Evolutionary conservation across 2,329 filamentous ascomycete genomes (phyloP).

Genomic region (Xylaria polymorpha): DNA sequence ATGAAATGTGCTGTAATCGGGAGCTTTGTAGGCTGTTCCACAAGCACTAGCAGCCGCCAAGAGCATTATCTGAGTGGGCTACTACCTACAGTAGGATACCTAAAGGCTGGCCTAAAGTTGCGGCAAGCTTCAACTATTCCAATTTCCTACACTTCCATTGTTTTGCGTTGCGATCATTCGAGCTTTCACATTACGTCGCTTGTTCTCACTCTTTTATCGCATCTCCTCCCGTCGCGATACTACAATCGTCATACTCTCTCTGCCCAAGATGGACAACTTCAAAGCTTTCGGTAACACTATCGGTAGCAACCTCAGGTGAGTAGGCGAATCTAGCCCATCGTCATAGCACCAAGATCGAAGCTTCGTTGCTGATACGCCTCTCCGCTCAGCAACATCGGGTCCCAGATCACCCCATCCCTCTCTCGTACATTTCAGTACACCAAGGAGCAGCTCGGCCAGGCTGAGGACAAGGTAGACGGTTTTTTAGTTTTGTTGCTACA

Average conservation of each 20-base stretch:
- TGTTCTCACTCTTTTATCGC: not conserved
- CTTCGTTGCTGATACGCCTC: slow-evolving; percentile 38
- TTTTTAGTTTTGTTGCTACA: not conserved
- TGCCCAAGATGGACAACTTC: slow-evolving; percentile 64
- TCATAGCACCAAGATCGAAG: slow-evolving; percentile 35
- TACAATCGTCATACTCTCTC: not conserved
- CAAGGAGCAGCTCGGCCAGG: slow-evolving; percentile 96
- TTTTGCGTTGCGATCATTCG: slow-evolving; percentile 24
- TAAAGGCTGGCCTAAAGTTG: slow-evolving; percentile 14
- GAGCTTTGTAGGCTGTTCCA: not conserved
- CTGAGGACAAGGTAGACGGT: slow-evolving; percentile 84
- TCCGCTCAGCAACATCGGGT: slow-evolving; percentile 68
- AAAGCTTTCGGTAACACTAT: slow-evolving; percentile 68
- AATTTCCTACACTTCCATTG: slow-evolving; percentile 15
- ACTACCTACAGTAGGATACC: not conserved
- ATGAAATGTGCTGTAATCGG: not conserved
- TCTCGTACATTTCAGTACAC: slow-evolving; percentile 96
- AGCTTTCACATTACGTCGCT: slow-evolving; percentile 22
- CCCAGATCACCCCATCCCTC: slow-evolving; percentile 90
- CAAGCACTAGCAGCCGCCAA: slow-evolving; percentile 14
- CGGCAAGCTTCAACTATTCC: slow-evolving; percentile 23
- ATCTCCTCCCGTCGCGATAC: slow-evolving; percentile 11
- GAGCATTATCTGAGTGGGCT: slow-evolving; percentile 19
- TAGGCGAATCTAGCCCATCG: slow-evolving; percentile 28
- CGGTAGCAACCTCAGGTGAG: slow-evolving; percentile 67